These are phyloP conservation scores for Friedmanniomyces simplex DNA, from an alignment of 495 filamentous ascomycete species.

Conservation along the genomic window DNA sequence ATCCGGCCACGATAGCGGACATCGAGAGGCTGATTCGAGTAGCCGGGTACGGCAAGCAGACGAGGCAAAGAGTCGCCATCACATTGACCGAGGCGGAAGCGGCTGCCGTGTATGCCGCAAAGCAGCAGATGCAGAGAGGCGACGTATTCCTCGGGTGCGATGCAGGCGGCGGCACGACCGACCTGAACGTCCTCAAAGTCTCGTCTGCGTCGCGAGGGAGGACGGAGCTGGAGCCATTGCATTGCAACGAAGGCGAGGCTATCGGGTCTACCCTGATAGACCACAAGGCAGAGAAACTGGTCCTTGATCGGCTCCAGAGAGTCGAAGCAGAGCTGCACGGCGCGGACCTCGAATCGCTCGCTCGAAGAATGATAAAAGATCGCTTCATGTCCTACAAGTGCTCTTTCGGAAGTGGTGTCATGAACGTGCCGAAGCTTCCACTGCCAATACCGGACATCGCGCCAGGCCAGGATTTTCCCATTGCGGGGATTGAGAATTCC, in stretches of 20 bases:
- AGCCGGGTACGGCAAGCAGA: slow-evolving; percentile 41
- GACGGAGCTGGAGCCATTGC: slow-evolving; percentile 7
- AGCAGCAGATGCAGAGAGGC: slow-evolving; percentile 25
- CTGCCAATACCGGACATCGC: slow-evolving; percentile 1
- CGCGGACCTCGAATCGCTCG: background rate
- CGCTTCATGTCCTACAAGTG: slow-evolving; percentile 5
- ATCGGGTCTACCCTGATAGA: slow-evolving; percentile 7
- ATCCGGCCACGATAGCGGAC: slow-evolving; percentile 44
- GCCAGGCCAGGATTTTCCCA: background rate
- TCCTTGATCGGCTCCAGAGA: background rate
- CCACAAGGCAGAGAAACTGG: background rate
- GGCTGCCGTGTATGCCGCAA: slow-evolving; percentile 47
- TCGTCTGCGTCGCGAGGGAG: background rate
- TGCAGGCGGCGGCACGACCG: slow-evolving; percentile 45
- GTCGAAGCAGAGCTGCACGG: background rate
- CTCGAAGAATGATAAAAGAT: slow-evolving; percentile 5
- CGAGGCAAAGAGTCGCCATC: slow-evolving; percentile 40
- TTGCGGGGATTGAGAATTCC: slow-evolving; percentile 4
- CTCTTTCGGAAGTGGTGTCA: background rate
- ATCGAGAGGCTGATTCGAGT: slow-evolving; percentile 3
- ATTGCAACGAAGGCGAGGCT: slow-evolving; percentile 1
- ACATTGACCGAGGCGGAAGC: slow-evolving; percentile 60
- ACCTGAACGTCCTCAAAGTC: slow-evolving; percentile 25
- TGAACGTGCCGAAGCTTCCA: slow-evolving; percentile 2
- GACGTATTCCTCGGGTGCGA: slow-evolving; percentile 45